A percentile compares a stretch with the other conserved stretches of the same genome.
Evolutionary conservation across 768 basidiomycete genomes (phyloP).

Genomic region (Sutorius australiensis): DNA sequence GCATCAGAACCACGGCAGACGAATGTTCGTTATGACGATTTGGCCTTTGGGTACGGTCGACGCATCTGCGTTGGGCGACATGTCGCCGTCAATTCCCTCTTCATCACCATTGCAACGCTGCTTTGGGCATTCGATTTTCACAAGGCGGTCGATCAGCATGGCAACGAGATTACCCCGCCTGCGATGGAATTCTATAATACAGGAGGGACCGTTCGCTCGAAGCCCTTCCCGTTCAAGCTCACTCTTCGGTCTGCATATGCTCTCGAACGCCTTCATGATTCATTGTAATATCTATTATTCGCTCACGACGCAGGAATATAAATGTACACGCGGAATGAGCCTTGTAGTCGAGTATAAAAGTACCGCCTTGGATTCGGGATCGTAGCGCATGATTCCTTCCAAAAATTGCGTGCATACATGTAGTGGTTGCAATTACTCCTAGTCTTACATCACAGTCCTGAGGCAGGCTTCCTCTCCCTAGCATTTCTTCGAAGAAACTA

Average conservation of each 20-base stretch:
- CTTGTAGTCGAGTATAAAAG: not conserved
- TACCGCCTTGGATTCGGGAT: not conserved
- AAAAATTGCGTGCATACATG: not conserved
- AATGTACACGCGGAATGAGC: not conserved
- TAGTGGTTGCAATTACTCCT: not conserved
- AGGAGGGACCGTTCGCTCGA: slow-evolving; percentile 1
- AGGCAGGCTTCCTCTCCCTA: not conserved
- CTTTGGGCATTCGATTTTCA: slow-evolving; percentile 9
- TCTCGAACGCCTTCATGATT: not conserved
- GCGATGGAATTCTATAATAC: slow-evolving; percentile 6
- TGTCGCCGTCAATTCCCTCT: slow-evolving; percentile 6
- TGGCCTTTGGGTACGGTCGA: slow-evolving; percentile 12
- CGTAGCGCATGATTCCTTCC: not conserved
- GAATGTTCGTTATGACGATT: slow-evolving; percentile 9
- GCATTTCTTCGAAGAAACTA: not conserved
- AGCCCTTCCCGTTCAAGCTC: slow-evolving; percentile 7
- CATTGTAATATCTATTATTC: not conserved
- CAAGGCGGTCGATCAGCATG: slow-evolving; percentile 3
- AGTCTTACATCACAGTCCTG: not conserved
- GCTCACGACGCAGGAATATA: not conserved
- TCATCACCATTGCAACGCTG: slow-evolving; percentile 8
- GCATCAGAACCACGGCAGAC: not conserved
- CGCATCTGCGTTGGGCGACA: slow-evolving; percentile 8
- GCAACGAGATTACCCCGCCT: slow-evolving; percentile 7
- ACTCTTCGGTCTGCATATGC: not conserved